Base-by-base conservation (phyloP, 805 yeast genomes). In the Yamadazyma nakazawae region DNA sequence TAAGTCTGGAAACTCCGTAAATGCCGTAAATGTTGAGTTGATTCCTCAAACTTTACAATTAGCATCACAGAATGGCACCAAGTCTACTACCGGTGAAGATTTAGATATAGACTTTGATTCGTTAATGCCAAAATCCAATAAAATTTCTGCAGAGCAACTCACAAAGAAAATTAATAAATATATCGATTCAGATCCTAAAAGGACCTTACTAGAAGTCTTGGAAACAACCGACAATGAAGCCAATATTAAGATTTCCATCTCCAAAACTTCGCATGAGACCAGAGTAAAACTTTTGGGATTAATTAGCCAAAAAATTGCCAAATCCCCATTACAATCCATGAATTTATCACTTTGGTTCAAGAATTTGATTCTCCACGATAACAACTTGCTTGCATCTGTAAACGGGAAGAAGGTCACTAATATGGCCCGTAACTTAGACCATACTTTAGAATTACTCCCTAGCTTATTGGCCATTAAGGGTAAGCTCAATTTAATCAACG, bases 401-500 rank as follows among this genome's bases (percentile, higher is more conserved):
- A 42, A 42, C 24, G 19, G 34, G 37, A 48, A 41, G 21, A 43
- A 38, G 11, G 31, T 46, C 2, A 80, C 80, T 37, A 66, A 75
- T 2, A 64, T 92, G 46, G 84, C 81, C 60, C 60, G 76, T 2
- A 74, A 85, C 0, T 67, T 91, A 25, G 66, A 72, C 16, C 70
- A 78, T 46, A 84, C 79, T 28, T 72, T 78, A 63, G 76, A 76
- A 50, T 74, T 75, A 19, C 66, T 92, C 52, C 85, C 91, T 8
- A 76, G 80, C 34, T 71, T 92, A 43, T 67, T 91, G 21, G 82
- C 94, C 1, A 75, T 92, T 26, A 95, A 91, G 63, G 99, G 99
- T 40, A 80, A 94, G 53, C 70, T 92, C 40, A 86, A 84, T 57
- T 75, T 92, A 62, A 73, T 92, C 37, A 78, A 78, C 53, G 78